phyloP scores from a whole-genome alignment of 2,329 filamentous ascomycete species.

The Microdochium nivale region DNA sequence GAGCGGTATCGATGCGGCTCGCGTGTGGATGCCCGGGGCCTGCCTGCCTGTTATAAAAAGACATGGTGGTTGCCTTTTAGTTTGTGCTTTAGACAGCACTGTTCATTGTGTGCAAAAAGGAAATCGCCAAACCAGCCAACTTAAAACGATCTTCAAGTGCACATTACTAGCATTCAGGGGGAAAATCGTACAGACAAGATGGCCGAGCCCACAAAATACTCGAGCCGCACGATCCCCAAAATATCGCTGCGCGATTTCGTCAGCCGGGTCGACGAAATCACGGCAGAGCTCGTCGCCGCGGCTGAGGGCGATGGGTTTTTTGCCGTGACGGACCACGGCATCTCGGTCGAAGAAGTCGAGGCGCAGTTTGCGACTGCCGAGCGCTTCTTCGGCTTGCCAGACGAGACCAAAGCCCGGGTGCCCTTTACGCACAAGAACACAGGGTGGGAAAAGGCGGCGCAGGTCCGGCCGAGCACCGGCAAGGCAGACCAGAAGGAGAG shows the following conservation, averaged over 20 bases:
- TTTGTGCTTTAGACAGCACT: too few species aligned
- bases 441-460: slow-evolving; percentile 52
- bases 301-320: slow-evolving; percentile 56
- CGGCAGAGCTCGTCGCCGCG: slow-evolving; percentile 38
- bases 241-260: slow-evolving; percentile 48
- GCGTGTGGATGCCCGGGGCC: too few species aligned
- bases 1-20: too few species aligned
- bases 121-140: too few species aligned
- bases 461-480: slow-evolving; percentile 51
- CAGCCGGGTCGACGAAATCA: slow-evolving; percentile 42
- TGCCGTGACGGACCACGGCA: slow-evolving; percentile 45
- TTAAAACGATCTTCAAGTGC: too few species aligned
- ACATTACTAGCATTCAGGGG: not conserved
- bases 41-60: too few species aligned
- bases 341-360: slow-evolving; percentile 38
- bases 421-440: slow-evolving; percentile 47
- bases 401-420: slow-evolving; percentile 41
- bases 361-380: slow-evolving; percentile 39
- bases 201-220: slow-evolving; percentile 25
- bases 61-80: too few species aligned
- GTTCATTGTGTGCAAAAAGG: too few species aligned
- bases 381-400: slow-evolving; percentile 44
- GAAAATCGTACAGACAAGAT: slow-evolving; percentile 7
- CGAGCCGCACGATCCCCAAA: slow-evolving; percentile 32
- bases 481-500: slow-evolving; percentile 51